Base-by-base conservation (phyloP, 1,139 yeast species). In the Kodamaea arcana region DNA sequence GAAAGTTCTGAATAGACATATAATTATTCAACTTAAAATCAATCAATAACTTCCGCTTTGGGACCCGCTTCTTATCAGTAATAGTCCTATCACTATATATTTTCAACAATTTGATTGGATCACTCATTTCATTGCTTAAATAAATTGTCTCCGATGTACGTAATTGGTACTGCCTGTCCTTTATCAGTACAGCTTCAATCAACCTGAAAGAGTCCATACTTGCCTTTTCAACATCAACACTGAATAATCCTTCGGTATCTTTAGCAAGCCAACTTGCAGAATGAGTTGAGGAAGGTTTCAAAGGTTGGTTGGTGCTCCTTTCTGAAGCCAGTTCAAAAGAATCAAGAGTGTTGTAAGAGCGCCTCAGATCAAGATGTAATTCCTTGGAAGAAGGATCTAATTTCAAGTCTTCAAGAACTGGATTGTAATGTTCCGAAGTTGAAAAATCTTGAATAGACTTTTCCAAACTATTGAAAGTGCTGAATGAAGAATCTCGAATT, bases 351-450 rank as follows among this genome's bases (percentile, higher is more conserved):
- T 29, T 20, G 15, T 24, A 18, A 15, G 31, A 29, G 4, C 24
- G 14, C 11, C 31, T 26, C 12, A 37, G 39, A 15, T 40, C 35
- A 3, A 40, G 32, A 3, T 33, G 42, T 4, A 42, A 36, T 27
- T 42, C 41, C 30, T 40, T 42, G 4, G 41, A 37, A 8, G 30
- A 21, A 3, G 43, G 39, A 3, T 40, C 41, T 22, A 40, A 24
- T 28, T 40, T 38, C 35, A 42, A 41, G 14, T 42, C 43, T 25
- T 42, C 41, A 13, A 40, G 44, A 2, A 42, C 41, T 3, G 45
- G 45, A 24, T 42, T 40, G 17, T 33, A 22, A 11, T 39, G 27
- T n/a, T 33, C 34, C 11, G 36, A 25, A 15, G 13, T 29, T 6
- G 37, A 31, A 6, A 33, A 27, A 18, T 6, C 9, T 6, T 18